Base-by-base conservation (phyloP, 208 protist species). In the Trypanosoma boissoni region DNA sequence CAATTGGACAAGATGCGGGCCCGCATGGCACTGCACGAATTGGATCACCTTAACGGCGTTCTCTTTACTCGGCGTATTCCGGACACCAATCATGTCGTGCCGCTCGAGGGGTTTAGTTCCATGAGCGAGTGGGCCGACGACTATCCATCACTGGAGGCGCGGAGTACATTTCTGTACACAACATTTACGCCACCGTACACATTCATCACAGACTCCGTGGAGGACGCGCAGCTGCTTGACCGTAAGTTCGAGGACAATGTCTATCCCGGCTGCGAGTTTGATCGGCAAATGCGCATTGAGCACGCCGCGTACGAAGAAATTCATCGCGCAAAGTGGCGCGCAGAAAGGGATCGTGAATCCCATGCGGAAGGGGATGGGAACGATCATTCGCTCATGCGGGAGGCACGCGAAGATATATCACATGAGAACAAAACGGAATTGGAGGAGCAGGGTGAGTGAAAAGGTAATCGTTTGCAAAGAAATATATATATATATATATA, bases 91-190 rank as follows among this genome's bases (percentile, higher is more conserved):
- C 89, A 96, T 64, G 89, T 93, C 8, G 80, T 96, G 3, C 89
- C 86, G 18, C 71, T 96, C 20, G 83, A 89, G 28, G 89, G 86
- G 43, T 93, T 96, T 72, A 77, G 75, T 20, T 68, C 58, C 14
- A 96, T 96, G 89, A 88, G 77, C 28, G 86, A 92, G 48, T 96
- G 89, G 86, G 84, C 77, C 18, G 84, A 93, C 60, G 89, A 96
- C 77, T 96, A 83, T 68, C 89, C 89, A 1, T 93, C 86, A 0
- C 74, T 96, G 16, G 86, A 96, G 72, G 89, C 89, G 5, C 80
- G 89, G 45, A 93, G 86, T 66, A 96, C 89, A n/a, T 87, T 77
- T 58, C 63, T 96, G 5, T 93, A 96, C 75, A 89, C 86, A 44
- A 69, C 78, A 59, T 96, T 89, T 66, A 90, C 82, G 12, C 89